Evolutionary conservation across 352 stramenopile genomes (phyloP).

Genomic region (Phytophthora cajani): DNA sequence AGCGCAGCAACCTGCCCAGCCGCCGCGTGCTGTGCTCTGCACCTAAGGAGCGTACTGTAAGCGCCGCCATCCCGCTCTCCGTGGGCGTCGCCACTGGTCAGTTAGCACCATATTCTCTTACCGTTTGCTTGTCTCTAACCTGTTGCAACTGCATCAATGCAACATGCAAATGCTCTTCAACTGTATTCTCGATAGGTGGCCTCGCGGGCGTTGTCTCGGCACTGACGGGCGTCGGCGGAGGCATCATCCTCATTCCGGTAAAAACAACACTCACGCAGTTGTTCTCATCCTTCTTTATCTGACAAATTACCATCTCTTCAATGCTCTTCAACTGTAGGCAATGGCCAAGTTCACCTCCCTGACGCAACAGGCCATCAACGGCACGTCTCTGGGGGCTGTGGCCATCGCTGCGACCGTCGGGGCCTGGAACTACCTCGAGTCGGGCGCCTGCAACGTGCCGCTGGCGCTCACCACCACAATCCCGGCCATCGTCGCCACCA

Average conservation of each 20-base stretch:
- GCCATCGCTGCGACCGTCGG: constrained; percentile 71
- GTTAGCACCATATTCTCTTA: not conserved
- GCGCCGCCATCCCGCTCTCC: constrained; percentile 49
- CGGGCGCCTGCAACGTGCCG: constrained; percentile 78
- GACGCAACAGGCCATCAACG: constrained; percentile 83
- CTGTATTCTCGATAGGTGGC: constrained; percentile 35
- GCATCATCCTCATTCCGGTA: constrained; percentile 86
- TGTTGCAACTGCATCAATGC: not conserved
- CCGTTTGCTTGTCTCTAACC: not conserved
- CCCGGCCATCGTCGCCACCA: constrained; percentile 76
- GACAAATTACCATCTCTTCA: not conserved
- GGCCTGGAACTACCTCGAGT: constrained; percentile 74
- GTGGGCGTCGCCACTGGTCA: constrained; percentile 52
- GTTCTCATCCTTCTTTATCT: not conserved
- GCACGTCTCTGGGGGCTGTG: constrained; percentile 84
- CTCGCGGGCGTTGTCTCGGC: constrained; percentile 78
- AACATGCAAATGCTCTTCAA: constrained; percentile 22
- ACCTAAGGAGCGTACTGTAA: constrained; percentile 43
- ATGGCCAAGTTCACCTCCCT: constrained; percentile 84
- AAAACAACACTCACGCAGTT: too few relatives aligned
- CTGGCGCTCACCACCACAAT: constrained; percentile 77
- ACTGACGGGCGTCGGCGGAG: constrained; percentile 81
- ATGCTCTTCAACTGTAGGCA: constrained; percentile 45
- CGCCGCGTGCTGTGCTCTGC: constrained; percentile 60
- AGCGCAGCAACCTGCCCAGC: constrained; percentile 16